Percentiles rank a stretch among this genome's conserved stretches.
Evolutionary conservation across 202 grass and related monocot genomes (phyloP).

Genomic region (Cymbopogon flexuosus): DNA sequence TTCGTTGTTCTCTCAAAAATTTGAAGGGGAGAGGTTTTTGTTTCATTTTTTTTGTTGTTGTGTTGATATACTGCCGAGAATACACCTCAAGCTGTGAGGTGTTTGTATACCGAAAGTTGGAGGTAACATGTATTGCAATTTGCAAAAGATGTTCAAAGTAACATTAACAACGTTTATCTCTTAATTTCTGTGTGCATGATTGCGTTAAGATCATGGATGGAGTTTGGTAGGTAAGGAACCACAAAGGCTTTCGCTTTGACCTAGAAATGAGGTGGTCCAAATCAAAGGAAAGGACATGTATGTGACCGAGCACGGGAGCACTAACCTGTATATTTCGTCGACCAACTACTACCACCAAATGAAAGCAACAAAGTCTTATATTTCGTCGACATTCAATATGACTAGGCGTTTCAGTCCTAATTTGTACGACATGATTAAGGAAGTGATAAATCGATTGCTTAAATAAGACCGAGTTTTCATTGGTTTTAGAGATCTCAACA

Average conservation of each 20-base stretch:
- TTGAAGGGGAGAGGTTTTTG: not conserved
- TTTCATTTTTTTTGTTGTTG: not conserved
- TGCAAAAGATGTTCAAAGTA: not conserved
- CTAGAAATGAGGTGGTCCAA: not conserved
- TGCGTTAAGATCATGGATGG: not conserved
- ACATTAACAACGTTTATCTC: not conserved
- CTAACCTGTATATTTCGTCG: not conserved
- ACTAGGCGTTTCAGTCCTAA: too few relatives aligned
- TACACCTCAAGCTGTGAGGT: not conserved
- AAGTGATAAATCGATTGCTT: too few relatives aligned
- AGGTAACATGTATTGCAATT: not conserved
- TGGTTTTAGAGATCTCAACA: too few relatives aligned
- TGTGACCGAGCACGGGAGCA: not conserved
- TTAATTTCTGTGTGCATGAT: not conserved
- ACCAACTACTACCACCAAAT: not conserved
- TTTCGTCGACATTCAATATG: too few relatives aligned
- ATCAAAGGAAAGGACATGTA: not conserved
- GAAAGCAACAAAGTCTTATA: not conserved
- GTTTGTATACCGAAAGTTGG: not conserved
- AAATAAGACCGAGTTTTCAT: too few relatives aligned
- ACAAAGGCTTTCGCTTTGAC: not conserved
- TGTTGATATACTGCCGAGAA: not conserved
- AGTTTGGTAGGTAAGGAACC: not conserved
- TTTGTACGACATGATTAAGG: too few relatives aligned
- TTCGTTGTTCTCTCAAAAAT: conserved; percentile 4